phyloP scores from a whole-genome alignment of 257 asterid genomes.

The Capsicum pubescens region DNA sequence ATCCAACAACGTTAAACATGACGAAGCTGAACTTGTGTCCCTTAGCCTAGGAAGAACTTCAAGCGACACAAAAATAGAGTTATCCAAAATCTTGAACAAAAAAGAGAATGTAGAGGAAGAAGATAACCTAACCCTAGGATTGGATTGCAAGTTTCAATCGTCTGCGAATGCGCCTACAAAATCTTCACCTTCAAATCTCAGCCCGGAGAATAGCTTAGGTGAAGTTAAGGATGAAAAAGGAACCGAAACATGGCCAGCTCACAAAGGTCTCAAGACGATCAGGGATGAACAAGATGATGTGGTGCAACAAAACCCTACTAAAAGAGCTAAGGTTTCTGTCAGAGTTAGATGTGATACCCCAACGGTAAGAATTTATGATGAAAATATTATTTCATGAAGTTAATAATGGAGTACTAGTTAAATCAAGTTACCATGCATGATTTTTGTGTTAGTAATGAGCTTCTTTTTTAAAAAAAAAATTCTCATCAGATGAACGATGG shows the following conservation, averaged over 20 bases:
- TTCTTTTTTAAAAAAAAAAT: neutral
- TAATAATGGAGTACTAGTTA: neutral
- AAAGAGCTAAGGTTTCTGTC: constrained; percentile 96
- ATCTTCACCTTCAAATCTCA: constrained; percentile 45
- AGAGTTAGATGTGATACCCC: constrained; percentile 92
- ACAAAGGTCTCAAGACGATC: constrained; percentile 46
- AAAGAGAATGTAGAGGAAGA: constrained; percentile 34
- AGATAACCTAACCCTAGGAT: constrained; percentile 55
- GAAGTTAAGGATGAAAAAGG: constrained; percentile 60
- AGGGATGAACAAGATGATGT: constrained; percentile 67
- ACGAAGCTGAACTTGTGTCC: constrained; percentile 49
- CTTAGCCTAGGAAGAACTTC: constrained; percentile 77
- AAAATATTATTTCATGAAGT: too few relatives aligned
- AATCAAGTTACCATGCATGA: neutral
- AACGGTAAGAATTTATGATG: constrained; percentile 50
- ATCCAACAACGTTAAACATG: constrained; percentile 28
- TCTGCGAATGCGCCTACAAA: constrained; percentile 31
- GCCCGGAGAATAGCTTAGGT: constrained; percentile 59
- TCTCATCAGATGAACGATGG: constrained; percentile 83
- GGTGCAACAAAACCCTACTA: constrained; percentile 69
- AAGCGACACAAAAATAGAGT: constrained; percentile 45
- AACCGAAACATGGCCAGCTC: constrained; percentile 49
- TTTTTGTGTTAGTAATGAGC: neutral
- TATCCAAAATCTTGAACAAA: constrained; percentile 28
- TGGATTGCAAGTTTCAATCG: constrained; percentile 59